Evolutionary conservation across 306 rosid genomes (phyloP).

Genomic region (Vachellia pachyceras): DNA sequence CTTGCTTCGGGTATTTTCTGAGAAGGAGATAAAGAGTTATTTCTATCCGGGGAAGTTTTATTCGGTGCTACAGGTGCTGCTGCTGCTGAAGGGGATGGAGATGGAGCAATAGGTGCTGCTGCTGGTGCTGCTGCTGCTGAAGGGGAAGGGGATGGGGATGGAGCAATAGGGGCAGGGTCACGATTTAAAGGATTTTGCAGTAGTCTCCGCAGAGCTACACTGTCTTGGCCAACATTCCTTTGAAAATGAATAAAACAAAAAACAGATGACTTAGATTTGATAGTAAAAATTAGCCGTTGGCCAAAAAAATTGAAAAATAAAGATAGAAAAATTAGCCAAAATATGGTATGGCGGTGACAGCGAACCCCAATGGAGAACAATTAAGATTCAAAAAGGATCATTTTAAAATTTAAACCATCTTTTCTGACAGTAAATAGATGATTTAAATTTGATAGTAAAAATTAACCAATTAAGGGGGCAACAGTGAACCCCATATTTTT

Average conservation of each 20-base stretch:
- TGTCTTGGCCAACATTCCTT: constrained; percentile 48
- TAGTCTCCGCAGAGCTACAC: constrained; percentile 43
- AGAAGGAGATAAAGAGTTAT: constrained; percentile 23
- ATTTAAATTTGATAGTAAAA: background rate
- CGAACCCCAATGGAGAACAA: background rate
- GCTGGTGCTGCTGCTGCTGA: no score
- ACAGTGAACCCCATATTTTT: constrained; percentile 4
- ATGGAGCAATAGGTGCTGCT: no score
- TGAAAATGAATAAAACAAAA: constrained; percentile 17
- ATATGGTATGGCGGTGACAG: background rate
- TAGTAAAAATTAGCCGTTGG: no score
- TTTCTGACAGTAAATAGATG: no score
- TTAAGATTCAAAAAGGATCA: background rate
- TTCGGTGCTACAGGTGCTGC: constrained; percentile 9
- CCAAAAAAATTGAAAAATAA: no score
- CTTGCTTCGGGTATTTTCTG: background rate
- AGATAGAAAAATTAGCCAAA: constrained; percentile 26
- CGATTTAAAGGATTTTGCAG: background rate
- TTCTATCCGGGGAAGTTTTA: background rate
- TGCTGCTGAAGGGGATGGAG: constrained; percentile 15
- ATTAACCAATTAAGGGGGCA: constrained; percentile 8
- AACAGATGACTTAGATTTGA: background rate
- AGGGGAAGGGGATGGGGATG: no score
- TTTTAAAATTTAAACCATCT: no score
- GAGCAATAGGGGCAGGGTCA: no score